Evolutionary conservation across 2,329 filamentous ascomycete genomes (phyloP), one percentile per base, ranked within the genome.

Genomic region (Penicillium psychrosexuale): DNA sequence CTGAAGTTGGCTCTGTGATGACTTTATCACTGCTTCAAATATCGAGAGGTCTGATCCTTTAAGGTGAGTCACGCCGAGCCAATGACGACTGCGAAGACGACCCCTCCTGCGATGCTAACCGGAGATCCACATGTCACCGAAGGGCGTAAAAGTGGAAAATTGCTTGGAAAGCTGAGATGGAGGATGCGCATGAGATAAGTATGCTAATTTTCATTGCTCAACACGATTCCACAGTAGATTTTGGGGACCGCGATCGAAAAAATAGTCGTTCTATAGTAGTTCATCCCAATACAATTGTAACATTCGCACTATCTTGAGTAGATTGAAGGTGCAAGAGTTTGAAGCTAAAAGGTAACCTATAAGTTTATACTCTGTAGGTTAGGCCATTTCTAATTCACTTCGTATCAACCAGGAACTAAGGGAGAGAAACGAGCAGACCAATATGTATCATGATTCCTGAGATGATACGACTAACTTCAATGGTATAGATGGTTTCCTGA

Each of bases 81-180:
- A 52, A 52, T 52, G 19, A 19, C 19, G 19, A 19, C 19, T 19
- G 19, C 19, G 19, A 19, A 19, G 27, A 39, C 8, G 17, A 33
- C 17, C 30, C 19, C 15, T 47, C 28, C 39, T 38, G 28, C 42
- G 43, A 19, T 40, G 33, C 49, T 51, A 39, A 22, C 42, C 50
- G 50, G 17, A 52, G 50, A 33, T 47, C 50, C 50, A 53, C 50
- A 53, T 53, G 43, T 36, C 50, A 28, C 27, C 43, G 28, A 47
- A 53, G 36, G 50, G 50, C 50, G 50, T 53, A 11, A 6, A 49
- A 55, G 84, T 37, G n/a, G 5, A 28, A 6, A 3, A 27, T 27
- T 9, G 45, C 6, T 30, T 51, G 15, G 7, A 15, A 22, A 22
- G 17, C 8, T 45, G 28, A 45, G 17, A 45, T 11, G 15, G 12